Conservation (phyloP, 768 basidiomycete species). For the Mycena chlorophos region DNA sequence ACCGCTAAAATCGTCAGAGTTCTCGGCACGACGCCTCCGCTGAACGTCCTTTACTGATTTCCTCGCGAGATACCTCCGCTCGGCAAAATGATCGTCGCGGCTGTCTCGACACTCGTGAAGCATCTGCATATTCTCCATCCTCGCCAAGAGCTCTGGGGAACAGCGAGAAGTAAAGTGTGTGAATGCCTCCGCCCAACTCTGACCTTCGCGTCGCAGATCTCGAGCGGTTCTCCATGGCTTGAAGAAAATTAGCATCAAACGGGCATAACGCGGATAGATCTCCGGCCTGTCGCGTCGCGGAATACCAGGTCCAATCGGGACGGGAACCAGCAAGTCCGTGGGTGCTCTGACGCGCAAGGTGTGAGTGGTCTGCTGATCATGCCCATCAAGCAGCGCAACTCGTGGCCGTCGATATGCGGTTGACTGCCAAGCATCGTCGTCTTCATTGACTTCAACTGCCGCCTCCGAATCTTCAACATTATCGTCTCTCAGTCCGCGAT, state of each 20-base stretch:
- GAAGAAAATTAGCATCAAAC: slow-evolving; percentile 42
- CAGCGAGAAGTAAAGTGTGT: slow-evolving; percentile 8
- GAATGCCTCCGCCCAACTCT: slow-evolving; percentile 34
- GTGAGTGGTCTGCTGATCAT: slow-evolving; percentile 12
- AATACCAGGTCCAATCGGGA: slow-evolving; percentile 34
- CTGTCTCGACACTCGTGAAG: slow-evolving; percentile 41
- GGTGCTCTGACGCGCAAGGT: slow-evolving; percentile 1
- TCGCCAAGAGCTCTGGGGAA: not conserved
- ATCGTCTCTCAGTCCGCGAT: not conserved
- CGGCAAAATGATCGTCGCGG: slow-evolving; percentile 30
- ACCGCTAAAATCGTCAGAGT: slow-evolving; percentile 3
- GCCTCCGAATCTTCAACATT: not conserved
- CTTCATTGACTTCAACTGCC: not conserved
- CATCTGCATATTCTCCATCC: slow-evolving; percentile 41
- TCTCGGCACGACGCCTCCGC: not conserved
- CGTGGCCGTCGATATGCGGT: not conserved
- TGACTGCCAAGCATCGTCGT: not conserved
- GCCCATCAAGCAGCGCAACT: not conserved
- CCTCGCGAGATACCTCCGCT: slow-evolving; percentile 3
- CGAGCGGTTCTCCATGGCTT: slow-evolving; percentile 37
- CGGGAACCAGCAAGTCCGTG: slow-evolving; percentile 25
- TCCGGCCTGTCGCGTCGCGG: slow-evolving; percentile 30
- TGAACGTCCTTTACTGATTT: not conserved
- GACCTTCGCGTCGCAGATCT: slow-evolving; percentile 24
- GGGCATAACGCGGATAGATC: slow-evolving; percentile 24